phyloP scores from a whole-genome alignment of 192 early-diverging fungal genomes.

The Irineochytrium annulatum region DNA sequence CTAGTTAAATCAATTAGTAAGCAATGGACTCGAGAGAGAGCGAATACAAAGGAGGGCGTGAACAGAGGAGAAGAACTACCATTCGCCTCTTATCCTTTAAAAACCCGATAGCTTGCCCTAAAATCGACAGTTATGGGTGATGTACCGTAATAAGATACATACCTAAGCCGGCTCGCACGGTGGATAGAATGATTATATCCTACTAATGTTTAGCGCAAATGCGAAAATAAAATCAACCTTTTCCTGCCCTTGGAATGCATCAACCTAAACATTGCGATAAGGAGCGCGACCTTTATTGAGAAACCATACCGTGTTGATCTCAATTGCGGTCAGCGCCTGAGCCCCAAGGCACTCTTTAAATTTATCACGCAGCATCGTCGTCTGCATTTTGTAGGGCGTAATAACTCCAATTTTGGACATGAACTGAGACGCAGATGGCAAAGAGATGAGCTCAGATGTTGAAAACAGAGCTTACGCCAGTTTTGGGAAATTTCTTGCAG shows the following conservation, averaged over 20 bases:
- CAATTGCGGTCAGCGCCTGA: conserved; percentile 63
- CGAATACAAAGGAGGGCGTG: no score
- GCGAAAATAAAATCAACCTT: conserved; percentile 37
- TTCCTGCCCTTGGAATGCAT: conserved; percentile 97
- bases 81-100: conserved; percentile 78
- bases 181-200: conserved; percentile 93
- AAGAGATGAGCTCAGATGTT: neutral
- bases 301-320: conserved; percentile 79
- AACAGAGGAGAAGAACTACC: conserved; percentile 28
- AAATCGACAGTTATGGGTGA: no score
- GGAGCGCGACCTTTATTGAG: neutral
- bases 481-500: conserved; percentile 47
- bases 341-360: conserved; percentile 66
- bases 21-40: neutral
- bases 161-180: conserved; percentile 69
- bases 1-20: neutral
- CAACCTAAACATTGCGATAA: conserved; percentile 33
- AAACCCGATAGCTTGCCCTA: conserved; percentile 68
- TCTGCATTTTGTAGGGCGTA: conserved; percentile 89
- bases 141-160: neutral
- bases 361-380: conserved; percentile 60
- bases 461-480: conserved; percentile 40
- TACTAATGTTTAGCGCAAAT: neutral
- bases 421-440: conserved; percentile 41
- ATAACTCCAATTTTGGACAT: conserved; percentile 76